Evolutionary conservation across 176 grass and related monocot genomes (phyloP), one percentile per base, ranked within the genome.

Genomic region (Carex littledalei): DNA sequence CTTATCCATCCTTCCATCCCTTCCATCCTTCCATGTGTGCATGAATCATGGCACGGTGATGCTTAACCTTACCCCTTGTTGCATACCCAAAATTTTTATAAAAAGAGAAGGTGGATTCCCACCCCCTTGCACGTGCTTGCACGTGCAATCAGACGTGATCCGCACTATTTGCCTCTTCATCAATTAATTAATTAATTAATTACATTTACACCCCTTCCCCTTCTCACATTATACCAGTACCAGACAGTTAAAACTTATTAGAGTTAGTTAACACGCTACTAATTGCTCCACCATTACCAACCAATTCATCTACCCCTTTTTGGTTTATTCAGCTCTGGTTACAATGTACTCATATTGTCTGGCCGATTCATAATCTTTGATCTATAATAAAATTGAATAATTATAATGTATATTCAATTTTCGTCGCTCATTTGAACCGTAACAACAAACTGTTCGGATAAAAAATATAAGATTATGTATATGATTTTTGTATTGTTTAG

Each of bases 81-180:
- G 55, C 39, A 69, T 80, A 29, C 80, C 11, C 43, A 63, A 24
- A 65, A 31, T 70, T 88, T 86, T 86, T 85, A 86, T 63, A 43
- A 45, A 74, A 5, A 52, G 53, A 45, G 67, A 87, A 16, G 84
- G 89, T 87, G 84, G 84, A 81, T 52, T 84, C 26, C 86, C 84
- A 84, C 90, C 86, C 83, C 83, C 32, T 61, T 65, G 89, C 94
- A 93, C 89, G 89, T 96, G 94, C 63, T 0, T 24, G 63, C 88
- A 90, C 87, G 86, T 91, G 88, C 52, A 41, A 39, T 74, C 39
- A 54, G 89, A 72, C 86, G 86, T 89, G 91, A 90, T 22, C 52
- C 87, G 64, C 90, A 90, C 86, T 83, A 82, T 65, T 82, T 72
- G 66, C 37, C 76, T 6, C 70, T 73, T 57, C 24, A 14, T 29